Evolutionary conservation across 305 asterid genomes (phyloP), one percentile per base, ranked within the genome.

Genomic region (Rubia balearica): DNA sequence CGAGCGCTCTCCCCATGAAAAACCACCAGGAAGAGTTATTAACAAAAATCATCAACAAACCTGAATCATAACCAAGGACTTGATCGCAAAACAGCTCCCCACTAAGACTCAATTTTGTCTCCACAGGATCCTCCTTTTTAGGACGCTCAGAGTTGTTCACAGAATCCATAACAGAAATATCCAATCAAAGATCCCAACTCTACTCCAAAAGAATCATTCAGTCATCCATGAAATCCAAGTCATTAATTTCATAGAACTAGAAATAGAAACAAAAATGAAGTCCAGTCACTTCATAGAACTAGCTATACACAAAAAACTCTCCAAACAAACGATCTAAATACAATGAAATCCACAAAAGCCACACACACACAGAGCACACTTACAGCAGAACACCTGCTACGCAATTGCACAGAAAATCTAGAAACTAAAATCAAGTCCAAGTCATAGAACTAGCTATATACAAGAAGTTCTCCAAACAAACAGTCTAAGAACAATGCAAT

Each of bases 81-180:
- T 82, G 64, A 74, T 65, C 69, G 76, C 78, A 76, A 11, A 67
- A 77, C 10, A 69, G 75, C 33, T 45, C 78, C 38, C 45, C 77
- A 71, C 43, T 51, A 61, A 21, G 65, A 75, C 62, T 65, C 73
- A 36, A 48, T 61, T 75, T 75, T 21, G 76, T 72, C 65, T 67
- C 79, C 74, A 40, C 66, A 74, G 30, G 77, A 75, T 74, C 86
- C 69, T 66, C 79, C 62, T 62, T 76, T 60, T 74, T 77, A 77
- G 79, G 81, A 84, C 83, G 78, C 84, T 78, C 78, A 30, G 78
- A 43, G 17, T 42, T 53, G 72, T 67, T 70, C 74, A 55, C 70
- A 73, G 68, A 75, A 27, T 83, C 86, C 90, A 84, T 84, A 79
- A 53, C 86, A 73, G 70, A 81, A 79, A 51, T 51, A 76, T 75